Conservation (phyloP, 208 protist genomes). For the Leishmania gerbilli region DNA sequence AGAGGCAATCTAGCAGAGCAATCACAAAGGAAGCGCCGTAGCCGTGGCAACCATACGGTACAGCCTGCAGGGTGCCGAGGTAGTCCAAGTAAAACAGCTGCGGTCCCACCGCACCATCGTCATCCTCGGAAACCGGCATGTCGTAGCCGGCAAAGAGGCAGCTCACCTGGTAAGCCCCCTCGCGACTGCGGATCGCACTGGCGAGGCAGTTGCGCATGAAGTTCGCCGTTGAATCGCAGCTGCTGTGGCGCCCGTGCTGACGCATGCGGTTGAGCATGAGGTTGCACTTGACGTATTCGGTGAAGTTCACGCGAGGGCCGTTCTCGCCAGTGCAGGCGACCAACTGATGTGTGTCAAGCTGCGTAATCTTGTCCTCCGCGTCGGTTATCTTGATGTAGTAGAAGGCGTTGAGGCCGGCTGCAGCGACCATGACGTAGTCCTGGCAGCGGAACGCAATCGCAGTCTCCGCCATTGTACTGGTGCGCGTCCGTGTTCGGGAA, state of each 20-base stretch:
- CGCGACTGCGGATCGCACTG: constrained; percentile 77
- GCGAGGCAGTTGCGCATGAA: constrained; percentile 91
- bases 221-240: constrained; percentile 81
- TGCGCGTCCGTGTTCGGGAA: neutral
- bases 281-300: constrained; percentile 94
- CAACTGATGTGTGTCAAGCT: constrained; percentile 89
- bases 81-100: constrained; percentile 96
- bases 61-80: constrained; percentile 89
- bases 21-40: constrained; percentile 93
- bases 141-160: constrained; percentile 93
- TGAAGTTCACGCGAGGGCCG: constrained; percentile 92
- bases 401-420: constrained; percentile 83
- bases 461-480: constrained; percentile 77
- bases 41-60: constrained; percentile 94
- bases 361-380: constrained; percentile 92
- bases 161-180: constrained; percentile 90
- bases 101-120: constrained; percentile 55
- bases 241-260: constrained; percentile 81
- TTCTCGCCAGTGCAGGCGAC: constrained; percentile 89
- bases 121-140: constrained; percentile 64
- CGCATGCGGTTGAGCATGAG: constrained; percentile 85
- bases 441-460: constrained; percentile 90
- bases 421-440: constrained; percentile 82
- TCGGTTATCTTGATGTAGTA: constrained; percentile 95
- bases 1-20: constrained; percentile 90